phyloP scores from a whole-genome alignment of 2,329 filamentous ascomycete genomes.

The Arthrobotrys sinensis region DNA sequence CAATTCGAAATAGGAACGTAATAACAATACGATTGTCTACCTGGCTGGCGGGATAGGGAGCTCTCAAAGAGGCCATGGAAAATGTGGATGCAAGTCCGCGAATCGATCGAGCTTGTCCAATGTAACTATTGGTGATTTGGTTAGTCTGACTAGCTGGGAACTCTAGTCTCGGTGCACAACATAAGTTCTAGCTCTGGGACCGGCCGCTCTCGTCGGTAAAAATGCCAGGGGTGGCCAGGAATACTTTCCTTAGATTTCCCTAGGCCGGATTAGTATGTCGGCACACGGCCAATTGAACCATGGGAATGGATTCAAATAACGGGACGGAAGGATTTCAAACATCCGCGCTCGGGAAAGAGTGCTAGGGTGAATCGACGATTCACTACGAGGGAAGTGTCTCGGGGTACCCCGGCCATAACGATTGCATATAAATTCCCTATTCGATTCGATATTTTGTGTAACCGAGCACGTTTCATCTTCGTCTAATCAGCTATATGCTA shows the following conservation, averaged over 20 bases:
- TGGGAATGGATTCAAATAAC: conserved; percentile 3
- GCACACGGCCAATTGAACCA: conserved; percentile 8
- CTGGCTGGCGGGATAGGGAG: too few species aligned
- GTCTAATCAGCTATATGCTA: too few species aligned
- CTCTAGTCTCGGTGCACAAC: background rate
- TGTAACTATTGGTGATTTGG: too few species aligned
- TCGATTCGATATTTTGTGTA: too few species aligned
- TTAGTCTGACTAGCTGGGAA: too few species aligned
- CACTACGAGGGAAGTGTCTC: background rate
- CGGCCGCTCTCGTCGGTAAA: background rate
- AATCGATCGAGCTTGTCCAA: conserved; percentile 8
- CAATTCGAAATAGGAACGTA: too few species aligned
- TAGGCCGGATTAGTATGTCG: background rate
- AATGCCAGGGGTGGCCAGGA: background rate
- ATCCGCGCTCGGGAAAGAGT: conserved; percentile 14
- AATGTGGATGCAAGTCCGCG: conserved; percentile 1
- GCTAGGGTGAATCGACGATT: conserved; percentile 1
- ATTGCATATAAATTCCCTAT: too few species aligned
- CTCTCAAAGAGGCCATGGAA: too few species aligned
- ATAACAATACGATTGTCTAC: too few species aligned
- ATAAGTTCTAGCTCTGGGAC: background rate
- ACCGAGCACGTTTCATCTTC: too few species aligned
- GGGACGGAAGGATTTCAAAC: conserved; percentile 41
- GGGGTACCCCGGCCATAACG: background rate
- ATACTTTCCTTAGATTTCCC: background rate